Evolutionary conservation across 2,329 filamentous ascomycete genomes (phyloP).

Genomic region (Ophiostoma tasmaniense): DNA sequence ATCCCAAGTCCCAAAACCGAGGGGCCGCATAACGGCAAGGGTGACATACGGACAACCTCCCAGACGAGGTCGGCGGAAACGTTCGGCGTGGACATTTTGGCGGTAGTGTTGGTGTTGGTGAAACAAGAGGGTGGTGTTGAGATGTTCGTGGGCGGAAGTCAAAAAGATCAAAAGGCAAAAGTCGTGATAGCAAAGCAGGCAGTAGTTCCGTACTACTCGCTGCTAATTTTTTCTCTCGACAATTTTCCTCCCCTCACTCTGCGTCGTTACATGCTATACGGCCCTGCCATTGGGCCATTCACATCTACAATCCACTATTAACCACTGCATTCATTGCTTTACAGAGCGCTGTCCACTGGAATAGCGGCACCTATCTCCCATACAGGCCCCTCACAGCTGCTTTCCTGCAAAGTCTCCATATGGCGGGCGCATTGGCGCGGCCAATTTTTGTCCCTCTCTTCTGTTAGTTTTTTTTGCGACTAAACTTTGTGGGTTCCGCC

Average conservation of each 20-base stretch:
- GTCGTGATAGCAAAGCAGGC: conserved; percentile 4
- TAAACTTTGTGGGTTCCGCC: conserved; percentile 33
- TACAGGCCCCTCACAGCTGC: neutral
- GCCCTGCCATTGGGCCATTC: neutral
- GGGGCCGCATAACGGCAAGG: neutral
- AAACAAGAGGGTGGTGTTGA: conserved; percentile 10
- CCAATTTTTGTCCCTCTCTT: conserved; percentile 19
- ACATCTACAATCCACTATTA: conserved; percentile 1
- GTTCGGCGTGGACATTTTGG: conserved; percentile 53
- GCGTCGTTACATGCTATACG: conserved; percentile 2
- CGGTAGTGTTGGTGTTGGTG: conserved; percentile 10
- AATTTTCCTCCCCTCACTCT: conserved; percentile 11
- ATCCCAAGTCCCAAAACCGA: neutral
- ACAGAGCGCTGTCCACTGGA: neutral
- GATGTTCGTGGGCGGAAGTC: neutral
- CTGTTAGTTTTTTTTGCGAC: conserved; percentile 5
- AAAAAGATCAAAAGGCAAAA: neutral
- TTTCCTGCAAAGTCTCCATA: neutral
- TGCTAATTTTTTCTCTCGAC: conserved; percentile 19
- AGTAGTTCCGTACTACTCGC: conserved; percentile 7
- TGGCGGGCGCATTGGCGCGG: neutral
- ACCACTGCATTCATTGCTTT: neutral
- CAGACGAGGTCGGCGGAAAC: conserved; percentile 88
- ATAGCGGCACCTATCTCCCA: neutral
- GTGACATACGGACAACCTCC: conserved; percentile 82